Evolutionary conservation across 306 rosid species (phyloP), one percentile per base, ranked within the genome.

Genomic region (Quercus parvula): DNA sequence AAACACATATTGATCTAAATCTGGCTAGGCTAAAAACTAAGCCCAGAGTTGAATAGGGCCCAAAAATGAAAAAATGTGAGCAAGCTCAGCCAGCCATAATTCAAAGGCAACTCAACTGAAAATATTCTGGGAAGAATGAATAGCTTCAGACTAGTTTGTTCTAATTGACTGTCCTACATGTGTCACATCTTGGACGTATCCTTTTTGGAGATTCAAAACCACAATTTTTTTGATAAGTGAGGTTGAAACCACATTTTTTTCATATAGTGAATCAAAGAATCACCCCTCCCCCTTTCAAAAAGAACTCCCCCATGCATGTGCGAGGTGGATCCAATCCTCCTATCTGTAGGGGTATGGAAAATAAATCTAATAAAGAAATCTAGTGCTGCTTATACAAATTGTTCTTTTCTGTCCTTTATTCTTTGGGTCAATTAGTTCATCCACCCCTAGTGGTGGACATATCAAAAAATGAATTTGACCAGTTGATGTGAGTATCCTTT

Each of bases 171-270:
- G 66, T 24, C 5, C 66, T 59, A 24, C 0, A 2, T 22, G 30
- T 11, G 25, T 22, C 18, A 20, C 15, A 59, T 63, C 17, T 63
- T 5, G 41, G 19, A 13, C 0, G 6, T 64, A 15, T 64, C 19
- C 24, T 78, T 70, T 77, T 12, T 28, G 44, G 57, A 70, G 61
- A 27, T 58, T 71, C 61, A 18, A 71, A 78, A 9, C 31, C 61
- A 51, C 28, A n/a, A 15, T 15, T 14, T 33, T 8, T 57, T 70
- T 49, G 0, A 11, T 5, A 33, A 7, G 31, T 57, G 71, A 28
- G 11, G 46, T 0, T 71, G 25, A 71, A 78, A 9, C 31, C 61
- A 17, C 28, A n/a, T 14, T 9, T 38, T 33, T 57, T 70, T 49
- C 3, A 19, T 10, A 46, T 28, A 7, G 31, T 51, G 71, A 28